Percentiles rank a stretch among this genome's conserved stretches.
Conservation (phyloP, 192 early-diverging fungal species). For the Podila verticillata region DNA sequence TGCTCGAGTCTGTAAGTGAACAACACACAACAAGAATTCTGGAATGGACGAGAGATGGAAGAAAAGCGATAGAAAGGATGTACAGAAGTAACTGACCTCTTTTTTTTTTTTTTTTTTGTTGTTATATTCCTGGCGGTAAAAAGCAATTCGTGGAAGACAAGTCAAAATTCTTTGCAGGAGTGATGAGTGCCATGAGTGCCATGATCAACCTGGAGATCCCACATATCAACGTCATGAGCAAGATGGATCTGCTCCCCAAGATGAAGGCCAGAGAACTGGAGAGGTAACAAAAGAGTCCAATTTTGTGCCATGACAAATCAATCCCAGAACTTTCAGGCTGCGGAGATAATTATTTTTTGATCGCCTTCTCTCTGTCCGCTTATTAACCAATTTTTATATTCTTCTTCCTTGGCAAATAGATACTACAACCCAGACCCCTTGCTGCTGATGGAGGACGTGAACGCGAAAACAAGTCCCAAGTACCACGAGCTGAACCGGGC, state of each 20-base stretch:
- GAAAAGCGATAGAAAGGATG: no score
- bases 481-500: slow-evolving; percentile 91
- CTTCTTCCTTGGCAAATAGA: slow-evolving; percentile 36
- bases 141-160: slow-evolving; percentile 96
- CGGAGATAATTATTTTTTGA: neutral
- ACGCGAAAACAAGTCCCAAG: slow-evolving; percentile 72
- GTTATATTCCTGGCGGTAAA: no score
- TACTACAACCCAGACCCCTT: slow-evolving; percentile 94
- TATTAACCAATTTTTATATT: neutral
- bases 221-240: slow-evolving; percentile 97
- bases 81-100: neutral
- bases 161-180: slow-evolving; percentile 96
- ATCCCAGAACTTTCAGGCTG: no score
- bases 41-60: no score
- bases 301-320: no score
- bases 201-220: slow-evolving; percentile 99
- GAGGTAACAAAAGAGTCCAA: slow-evolving; percentile 29
- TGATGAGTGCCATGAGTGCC: slow-evolving; percentile 93
- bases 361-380: neutral
- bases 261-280: slow-evolving; percentile 73
- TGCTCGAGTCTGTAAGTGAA: slow-evolving; percentile 79
- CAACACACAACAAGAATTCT: no score
- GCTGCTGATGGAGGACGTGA: slow-evolving; percentile 86
- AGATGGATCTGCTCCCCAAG: slow-evolving; percentile 91
- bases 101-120: neutral